Conservation (phyloP, 1,139 yeast genomes). For the Hansenula lynferdii region DNA sequence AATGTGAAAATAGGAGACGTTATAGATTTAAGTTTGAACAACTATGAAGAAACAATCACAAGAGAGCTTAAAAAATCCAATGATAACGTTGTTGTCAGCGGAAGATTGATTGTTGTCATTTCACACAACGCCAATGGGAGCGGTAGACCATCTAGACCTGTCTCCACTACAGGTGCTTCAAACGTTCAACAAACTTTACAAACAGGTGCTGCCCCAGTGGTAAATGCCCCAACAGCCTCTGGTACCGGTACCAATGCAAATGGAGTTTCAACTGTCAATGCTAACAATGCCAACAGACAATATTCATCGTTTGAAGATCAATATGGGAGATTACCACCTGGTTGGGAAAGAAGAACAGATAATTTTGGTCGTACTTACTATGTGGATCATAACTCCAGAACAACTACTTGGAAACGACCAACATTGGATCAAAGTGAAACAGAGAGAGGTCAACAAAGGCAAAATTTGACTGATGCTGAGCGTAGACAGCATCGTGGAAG, state of each 20-base stretch:
- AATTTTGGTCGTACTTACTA: constrained; percentile 96
- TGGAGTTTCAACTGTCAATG: constrained; percentile 16
- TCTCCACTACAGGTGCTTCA: constrained; percentile 1
- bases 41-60: constrained; percentile 81
- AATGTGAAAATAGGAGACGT: constrained; percentile 89
- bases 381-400: constrained; percentile 95
- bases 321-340: constrained; percentile 92
- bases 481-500: constrained; percentile 89
- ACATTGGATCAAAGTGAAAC: constrained; percentile 64
- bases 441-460: constrained; percentile 54
- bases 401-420: constrained; percentile 98
- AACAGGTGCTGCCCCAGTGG: constrained; percentile 2
- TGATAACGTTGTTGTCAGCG: constrained; percentile 88
- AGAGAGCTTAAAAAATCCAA: constrained; percentile 89
- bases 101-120: constrained; percentile 78
- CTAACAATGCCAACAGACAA: constrained; percentile 41
- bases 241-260: constrained; percentile 14
- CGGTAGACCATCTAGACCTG: constrained; percentile 7
- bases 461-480: constrained; percentile 74
- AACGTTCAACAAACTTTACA: constrained; percentile 3
- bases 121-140: constrained; percentile 29
- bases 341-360: constrained; percentile 99
- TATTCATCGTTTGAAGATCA: constrained; percentile 96
- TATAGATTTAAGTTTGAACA: constrained; percentile 57
- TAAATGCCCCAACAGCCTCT: constrained; percentile 12